Conservation (phyloP, 495 filamentous ascomycete species). For the Chaetomidium leptoderma region DNA sequence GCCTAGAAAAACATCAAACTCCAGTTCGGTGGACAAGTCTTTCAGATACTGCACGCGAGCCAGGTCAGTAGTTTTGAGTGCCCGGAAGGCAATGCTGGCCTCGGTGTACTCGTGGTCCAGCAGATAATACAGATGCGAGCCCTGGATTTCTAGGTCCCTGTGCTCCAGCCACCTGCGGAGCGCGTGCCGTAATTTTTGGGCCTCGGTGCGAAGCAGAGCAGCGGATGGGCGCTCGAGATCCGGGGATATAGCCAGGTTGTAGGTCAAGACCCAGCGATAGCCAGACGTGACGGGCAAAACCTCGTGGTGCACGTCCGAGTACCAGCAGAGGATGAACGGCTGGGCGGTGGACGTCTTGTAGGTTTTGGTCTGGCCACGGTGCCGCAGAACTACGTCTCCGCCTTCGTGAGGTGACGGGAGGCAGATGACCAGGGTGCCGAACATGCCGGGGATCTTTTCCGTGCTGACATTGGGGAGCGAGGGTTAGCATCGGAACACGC, state of each 20-base stretch:
- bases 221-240: conserved; percentile 13
- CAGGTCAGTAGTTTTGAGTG: conserved; percentile 43
- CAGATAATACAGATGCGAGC: conserved; percentile 35
- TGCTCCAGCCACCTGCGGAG: conserved; percentile 27
- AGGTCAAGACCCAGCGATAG: conserved; percentile 50
- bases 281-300: conserved; percentile 48
- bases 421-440: conserved; percentile 28
- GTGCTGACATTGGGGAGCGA: conserved; percentile 19
- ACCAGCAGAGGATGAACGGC: conserved; percentile 47
- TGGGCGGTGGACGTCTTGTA: conserved; percentile 40
- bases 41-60: conserved; percentile 27
- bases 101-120: conserved; percentile 49
- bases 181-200: conserved; percentile 16
- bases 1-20: conserved; percentile 37
- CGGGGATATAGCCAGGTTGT: conserved; percentile 45
- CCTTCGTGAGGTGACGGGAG: conserved; percentile 52
- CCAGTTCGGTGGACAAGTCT: conserved; percentile 31
- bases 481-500: conserved; percentile 12
- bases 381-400: conserved; percentile 46
- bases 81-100: conserved; percentile 34
- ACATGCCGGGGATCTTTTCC: conserved; percentile 54
- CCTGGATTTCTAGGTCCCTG: too few relatives aligned
- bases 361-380: conserved; percentile 33
- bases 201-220: not conserved
- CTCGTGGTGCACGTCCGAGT: conserved; percentile 53